Percentiles rank a stretch among this genome's conserved stretches.
Conservation (phyloP, 768 basidiomycete genomes). For the Boletus edulis region DNA sequence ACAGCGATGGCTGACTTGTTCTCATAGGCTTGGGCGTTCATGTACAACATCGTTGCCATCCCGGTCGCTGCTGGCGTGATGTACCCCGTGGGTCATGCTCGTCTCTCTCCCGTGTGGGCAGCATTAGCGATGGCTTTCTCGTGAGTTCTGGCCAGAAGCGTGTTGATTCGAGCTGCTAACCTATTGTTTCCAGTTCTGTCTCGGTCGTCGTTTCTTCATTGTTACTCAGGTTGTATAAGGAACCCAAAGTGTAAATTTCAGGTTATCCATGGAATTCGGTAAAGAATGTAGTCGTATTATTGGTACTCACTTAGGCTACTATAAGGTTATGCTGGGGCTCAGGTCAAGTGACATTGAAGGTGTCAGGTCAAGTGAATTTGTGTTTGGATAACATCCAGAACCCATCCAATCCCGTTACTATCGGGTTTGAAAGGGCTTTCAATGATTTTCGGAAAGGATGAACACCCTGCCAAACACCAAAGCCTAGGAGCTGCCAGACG, state of each 20-base stretch:
- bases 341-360: too few relatives aligned
- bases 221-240: conserved; percentile 51
- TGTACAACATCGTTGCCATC: conserved; percentile 65
- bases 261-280: too few relatives aligned
- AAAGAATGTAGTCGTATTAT: too few relatives aligned
- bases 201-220: conserved; percentile 64
- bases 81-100: conserved; percentile 62
- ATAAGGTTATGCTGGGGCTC: too few relatives aligned
- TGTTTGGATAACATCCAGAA: too few relatives aligned
- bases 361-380: too few relatives aligned
- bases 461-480: too few relatives aligned
- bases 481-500: too few relatives aligned
- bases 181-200: conserved; percentile 43
- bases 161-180: background rate
- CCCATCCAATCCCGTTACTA: too few relatives aligned
- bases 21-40: conserved; percentile 57
- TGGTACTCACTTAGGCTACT: too few relatives aligned
- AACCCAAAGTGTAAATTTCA: conserved; percentile 20
- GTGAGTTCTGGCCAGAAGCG: conserved; percentile 35
- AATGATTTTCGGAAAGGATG: too few relatives aligned
- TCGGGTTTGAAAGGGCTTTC: too few relatives aligned
- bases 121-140: conserved; percentile 79
- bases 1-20: conserved; percentile 3
- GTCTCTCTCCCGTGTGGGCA: conserved; percentile 76
- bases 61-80: conserved; percentile 80